Conservation (phyloP, 192 early-diverging fungal species). For the Backusella morwellensis region DNA sequence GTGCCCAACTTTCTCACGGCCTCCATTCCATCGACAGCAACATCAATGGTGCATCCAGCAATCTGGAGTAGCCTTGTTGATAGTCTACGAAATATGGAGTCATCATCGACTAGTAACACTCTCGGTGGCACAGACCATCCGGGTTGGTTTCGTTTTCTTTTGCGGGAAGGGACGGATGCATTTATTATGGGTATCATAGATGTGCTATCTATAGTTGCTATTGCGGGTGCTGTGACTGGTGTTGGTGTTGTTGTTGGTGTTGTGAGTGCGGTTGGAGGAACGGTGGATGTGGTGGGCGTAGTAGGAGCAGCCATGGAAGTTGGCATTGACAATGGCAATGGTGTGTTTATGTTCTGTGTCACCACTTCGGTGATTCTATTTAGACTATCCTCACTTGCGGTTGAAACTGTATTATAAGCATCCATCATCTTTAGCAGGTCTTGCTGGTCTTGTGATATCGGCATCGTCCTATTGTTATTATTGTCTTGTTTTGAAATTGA, state of each 20-base stretch:
- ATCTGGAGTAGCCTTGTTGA: constrained; percentile 58
- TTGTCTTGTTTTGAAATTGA: constrained; percentile 30
- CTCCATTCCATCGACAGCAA: constrained; percentile 65
- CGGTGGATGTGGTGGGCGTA: neutral
- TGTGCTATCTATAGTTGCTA: neutral
- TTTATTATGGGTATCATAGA: neutral
- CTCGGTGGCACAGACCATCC: constrained; percentile 48
- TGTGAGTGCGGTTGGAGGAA: neutral
- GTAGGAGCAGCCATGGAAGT: neutral
- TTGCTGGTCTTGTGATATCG: neutral
- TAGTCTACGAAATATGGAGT: constrained; percentile 53
- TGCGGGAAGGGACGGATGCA: neutral
- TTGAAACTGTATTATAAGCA: neutral
- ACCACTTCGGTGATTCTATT: neutral
- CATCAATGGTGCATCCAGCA: constrained; percentile 68
- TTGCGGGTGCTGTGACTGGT: neutral
- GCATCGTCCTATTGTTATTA: neutral
- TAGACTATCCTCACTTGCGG: neutral
- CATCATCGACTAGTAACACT: constrained; percentile 69
- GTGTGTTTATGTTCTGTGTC: neutral
- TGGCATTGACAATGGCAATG: neutral
- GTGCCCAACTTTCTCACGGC: constrained; percentile 58
- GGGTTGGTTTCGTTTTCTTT: neutral
- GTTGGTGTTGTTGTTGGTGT: neutral
- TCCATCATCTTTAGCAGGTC: neutral